Evolutionary conservation across 306 rosid species (phyloP).

Genomic region (Lupinus albus): DNA sequence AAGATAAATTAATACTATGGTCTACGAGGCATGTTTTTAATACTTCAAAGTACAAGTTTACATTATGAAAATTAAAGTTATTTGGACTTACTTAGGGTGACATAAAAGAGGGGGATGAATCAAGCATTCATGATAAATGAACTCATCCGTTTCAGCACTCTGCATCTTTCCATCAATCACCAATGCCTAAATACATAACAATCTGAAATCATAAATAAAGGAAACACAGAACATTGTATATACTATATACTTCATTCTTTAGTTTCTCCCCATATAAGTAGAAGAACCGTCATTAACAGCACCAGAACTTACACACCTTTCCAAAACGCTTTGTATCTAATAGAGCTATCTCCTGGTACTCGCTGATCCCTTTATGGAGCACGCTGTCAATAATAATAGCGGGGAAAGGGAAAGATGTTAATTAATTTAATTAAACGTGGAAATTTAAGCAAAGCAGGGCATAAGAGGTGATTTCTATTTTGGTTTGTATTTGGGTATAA

Average conservation of each 20-base stretch:
- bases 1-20: no score
- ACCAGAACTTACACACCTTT: conserved; percentile 58
- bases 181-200: conserved; percentile 56
- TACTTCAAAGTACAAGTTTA: no score
- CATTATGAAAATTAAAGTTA: no score
- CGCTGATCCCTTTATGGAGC: conserved; percentile 69
- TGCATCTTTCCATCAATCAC: conserved; percentile 97
- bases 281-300: no score
- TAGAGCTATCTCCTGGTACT: conserved; percentile 79
- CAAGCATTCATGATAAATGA: conserved; percentile 90
- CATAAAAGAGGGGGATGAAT: conserved; percentile 82
- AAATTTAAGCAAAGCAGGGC: neutral
- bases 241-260: no score
- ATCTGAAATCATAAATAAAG: conserved; percentile 5
- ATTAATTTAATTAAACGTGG: neutral
- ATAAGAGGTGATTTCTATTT: neutral
- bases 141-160: conserved; percentile 87
- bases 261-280: neutral
- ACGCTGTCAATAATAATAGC: conserved; percentile 50
- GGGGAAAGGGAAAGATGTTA: neutral
- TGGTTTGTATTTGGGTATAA: neutral
- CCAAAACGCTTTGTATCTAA: conserved; percentile 89
- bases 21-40: no score
- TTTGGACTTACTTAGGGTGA: conserved; percentile 87
- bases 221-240: neutral